Percentiles rank a stretch among this genome's conserved stretches.
Conservation (phyloP, 2,329 filamentous ascomycete genomes). For the Diplodia seriata region DNA sequence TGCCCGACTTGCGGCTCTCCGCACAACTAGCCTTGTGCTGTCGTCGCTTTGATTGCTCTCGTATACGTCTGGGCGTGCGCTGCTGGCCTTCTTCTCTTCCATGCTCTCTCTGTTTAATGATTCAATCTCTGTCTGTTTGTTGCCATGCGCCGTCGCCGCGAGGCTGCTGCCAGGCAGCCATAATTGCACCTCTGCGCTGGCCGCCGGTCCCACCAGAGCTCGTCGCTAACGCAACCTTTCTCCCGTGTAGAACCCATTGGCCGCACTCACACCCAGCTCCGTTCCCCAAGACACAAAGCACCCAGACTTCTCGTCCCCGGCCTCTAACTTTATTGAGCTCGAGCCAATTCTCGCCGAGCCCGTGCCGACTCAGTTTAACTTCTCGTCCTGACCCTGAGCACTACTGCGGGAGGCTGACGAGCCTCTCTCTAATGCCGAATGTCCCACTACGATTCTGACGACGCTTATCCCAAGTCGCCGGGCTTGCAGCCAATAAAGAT, state of each 20-base stretch:
- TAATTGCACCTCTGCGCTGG: conserved; percentile 17
- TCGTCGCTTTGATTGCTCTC: conserved; percentile 24
- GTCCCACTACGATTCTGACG: conserved; percentile 56
- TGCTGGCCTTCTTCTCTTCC: neutral
- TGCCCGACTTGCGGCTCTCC: conserved; percentile 30
- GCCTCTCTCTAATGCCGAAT: conserved; percentile 33
- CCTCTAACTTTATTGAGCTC: conserved; percentile 25
- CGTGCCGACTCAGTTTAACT: conserved; percentile 24
- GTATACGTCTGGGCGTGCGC: conserved; percentile 2
- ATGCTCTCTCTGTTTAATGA: neutral
- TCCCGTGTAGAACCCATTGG: conserved; percentile 20
- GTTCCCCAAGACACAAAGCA: conserved; percentile 16
- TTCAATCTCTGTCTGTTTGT: conserved; percentile 4
- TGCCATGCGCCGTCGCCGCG: conserved; percentile 1
- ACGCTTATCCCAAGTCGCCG: conserved; percentile 53
- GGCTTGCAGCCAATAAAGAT: conserved; percentile 52
- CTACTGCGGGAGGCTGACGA: conserved; percentile 27
- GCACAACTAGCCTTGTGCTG: conserved; percentile 18
- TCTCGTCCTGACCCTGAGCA: conserved; percentile 19
- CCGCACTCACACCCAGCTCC: conserved; percentile 18
- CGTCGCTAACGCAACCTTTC: conserved; percentile 20
- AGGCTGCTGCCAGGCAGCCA: conserved; percentile 26
- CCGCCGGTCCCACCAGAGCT: conserved; percentile 22
- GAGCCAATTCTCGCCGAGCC: conserved; percentile 21
- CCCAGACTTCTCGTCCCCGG: conserved; percentile 14